Evolutionary conservation across 176 grass and related monocot genomes (phyloP), one percentile per base, ranked within the genome.

Genomic region (Ensete glaucum): DNA sequence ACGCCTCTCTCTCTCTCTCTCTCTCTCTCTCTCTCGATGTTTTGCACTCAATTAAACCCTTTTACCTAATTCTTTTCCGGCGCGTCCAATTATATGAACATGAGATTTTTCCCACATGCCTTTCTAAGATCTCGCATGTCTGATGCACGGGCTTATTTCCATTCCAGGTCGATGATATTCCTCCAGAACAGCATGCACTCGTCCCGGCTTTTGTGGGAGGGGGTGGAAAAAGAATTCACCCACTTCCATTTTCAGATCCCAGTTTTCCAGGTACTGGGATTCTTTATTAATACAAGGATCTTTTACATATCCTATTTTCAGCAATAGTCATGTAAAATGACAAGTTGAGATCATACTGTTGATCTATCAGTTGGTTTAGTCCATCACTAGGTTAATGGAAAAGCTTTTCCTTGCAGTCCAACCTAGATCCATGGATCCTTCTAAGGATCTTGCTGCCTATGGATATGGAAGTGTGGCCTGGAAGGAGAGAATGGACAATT

Each of bases 391-490:
- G 54, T 16, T 4, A 75, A 6, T 57, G 69, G 52, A 49, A 63
- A 4, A 52, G 2, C 53, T 23, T 64, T 58, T 51, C 55, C 53
- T 9, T 81, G 83, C 85, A 97, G 93, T 93, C 71, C 90, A 88
- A 97, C 88, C 88, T 20, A 86, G 90, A 88, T 88, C 93, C 49
- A 93, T 97, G 93, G 93, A 97, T 78, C 93, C 90, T 71, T 97
- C 90, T 53, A 97, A 93, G 88, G 93, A 90, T 73, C 85, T 93
- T 15, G 93, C 81, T 21, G 90, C 90, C 58, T 97, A 93, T 55
- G 90, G 93, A 15, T 97, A 97, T 49, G 93, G 93, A 29, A 93
- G 93, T 72, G 90, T 97, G 50, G 93, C 93, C 43, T 93, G 93
- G 93, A 88, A 87, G 74, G 85, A 93, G 68, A 74, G 88, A 72